phyloP scores from a whole-genome alignment of 2,329 filamentous ascomycete genomes.

The Aspergillus udagawae region DNA sequence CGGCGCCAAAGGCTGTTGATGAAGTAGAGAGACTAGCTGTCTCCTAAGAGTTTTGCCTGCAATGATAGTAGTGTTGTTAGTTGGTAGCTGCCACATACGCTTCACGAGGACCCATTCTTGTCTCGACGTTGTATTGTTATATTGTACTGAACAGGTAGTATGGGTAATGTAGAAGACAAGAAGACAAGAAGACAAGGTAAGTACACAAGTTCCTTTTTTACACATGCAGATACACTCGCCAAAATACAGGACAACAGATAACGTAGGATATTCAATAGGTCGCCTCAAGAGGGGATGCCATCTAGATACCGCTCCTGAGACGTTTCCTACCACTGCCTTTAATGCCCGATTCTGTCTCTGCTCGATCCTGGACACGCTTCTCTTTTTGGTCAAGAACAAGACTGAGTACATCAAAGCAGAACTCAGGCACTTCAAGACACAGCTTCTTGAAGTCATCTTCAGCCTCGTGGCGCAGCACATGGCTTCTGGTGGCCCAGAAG shows the following conservation, averaged over 20 bases:
- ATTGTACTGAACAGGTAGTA: neutral
- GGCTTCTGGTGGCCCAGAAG: constrained; percentile 80
- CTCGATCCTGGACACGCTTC: constrained; percentile 35
- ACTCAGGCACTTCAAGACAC: constrained; percentile 86
- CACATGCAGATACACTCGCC: neutral
- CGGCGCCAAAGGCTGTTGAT: constrained; percentile 67
- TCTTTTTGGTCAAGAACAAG: constrained; percentile 45
- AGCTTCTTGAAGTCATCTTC: constrained; percentile 79
- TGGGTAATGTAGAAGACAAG: neutral
- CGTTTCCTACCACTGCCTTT: constrained; percentile 41
- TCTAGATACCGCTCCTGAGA: constrained; percentile 24
- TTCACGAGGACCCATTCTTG: neutral
- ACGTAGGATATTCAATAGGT: neutral
- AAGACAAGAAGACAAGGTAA: neutral
- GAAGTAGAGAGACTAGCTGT: constrained; percentile 54
- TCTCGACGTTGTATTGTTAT: neutral
- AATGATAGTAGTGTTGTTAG: neutral
- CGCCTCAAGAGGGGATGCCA: neutral
- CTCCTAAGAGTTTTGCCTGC: constrained; percentile 4
- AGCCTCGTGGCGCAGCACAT: constrained; percentile 78
- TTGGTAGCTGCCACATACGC: neutral
- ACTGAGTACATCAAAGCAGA: constrained; percentile 86
- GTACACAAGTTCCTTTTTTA: neutral
- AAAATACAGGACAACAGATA: neutral
- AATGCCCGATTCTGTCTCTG: constrained; percentile 30